Base-by-base conservation (phyloP, 495 filamentous ascomycete genomes). In the Penicillium turbatum region DNA sequence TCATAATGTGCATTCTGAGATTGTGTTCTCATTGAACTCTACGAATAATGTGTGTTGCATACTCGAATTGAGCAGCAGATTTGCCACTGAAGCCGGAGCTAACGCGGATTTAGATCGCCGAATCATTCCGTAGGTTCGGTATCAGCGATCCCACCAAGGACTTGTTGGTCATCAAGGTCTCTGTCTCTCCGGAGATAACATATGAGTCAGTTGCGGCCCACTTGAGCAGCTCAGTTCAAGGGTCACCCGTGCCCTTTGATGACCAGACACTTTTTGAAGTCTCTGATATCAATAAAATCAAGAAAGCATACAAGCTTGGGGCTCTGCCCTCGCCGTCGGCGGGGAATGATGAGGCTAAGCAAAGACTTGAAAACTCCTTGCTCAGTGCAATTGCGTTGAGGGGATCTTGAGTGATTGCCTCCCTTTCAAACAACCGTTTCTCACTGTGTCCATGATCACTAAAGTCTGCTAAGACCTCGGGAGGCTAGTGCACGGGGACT, bases 1-100 rank as follows among this genome's bases (percentile, higher is more conserved):
- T 21, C 81, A 85, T 32, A 97, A 96, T 64, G 85, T 97, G 10
- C 93, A 97, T 61, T 93, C 91, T 0, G 93, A 97, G 67, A 88
- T 90, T 53, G 92, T 99, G 2, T 88, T 88, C 60, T 84, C 83
- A 11, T 72, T 99, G 9, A 88, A 82, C 46, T 79, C 86, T 0
- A 89, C 87, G 44, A 97, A 92, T 57, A 97, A 97, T 71, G 92
- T 93, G 63, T 54, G 66, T 63, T 60, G 37, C 40, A 6, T 26
- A 17, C 8, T 29, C 30, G 8, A 30, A 31, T 32, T 24, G 13
- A 30, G 32, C 31, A 39, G n/a, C 41, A 24, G n/a, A 4, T 38
- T 39, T 30, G 36, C 36, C 11, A 47, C 24, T 24, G 16, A 37
- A 16, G 21, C 35, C 34, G 13, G 37, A 44, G 51, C 69, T 72